These are phyloP conservation scores for Pyrenochaeta sp. DNA, from an alignment of 2,329 filamentous ascomycete genomes.

Conservation along the genomic window DNA sequence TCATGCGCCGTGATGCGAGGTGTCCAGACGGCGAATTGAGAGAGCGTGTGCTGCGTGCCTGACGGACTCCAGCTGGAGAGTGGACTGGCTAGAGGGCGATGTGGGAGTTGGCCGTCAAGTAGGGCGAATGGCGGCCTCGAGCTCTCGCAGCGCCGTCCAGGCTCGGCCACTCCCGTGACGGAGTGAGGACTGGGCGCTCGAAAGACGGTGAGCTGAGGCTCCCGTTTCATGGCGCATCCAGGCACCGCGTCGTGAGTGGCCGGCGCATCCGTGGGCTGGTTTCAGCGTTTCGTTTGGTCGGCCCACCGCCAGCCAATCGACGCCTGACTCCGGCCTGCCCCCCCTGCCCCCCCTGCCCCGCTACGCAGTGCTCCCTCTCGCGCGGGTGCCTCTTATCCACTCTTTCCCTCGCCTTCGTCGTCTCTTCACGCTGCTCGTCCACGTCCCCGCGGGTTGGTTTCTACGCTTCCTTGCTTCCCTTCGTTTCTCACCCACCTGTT, in stretches of 20 bases:
- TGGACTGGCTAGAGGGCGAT: too few relatives aligned
- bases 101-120: not conserved
- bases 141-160: not conserved
- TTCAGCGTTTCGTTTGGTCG: conserved; percentile 26
- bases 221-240: conserved; percentile 37
- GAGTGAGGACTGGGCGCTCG: conserved; percentile 19
- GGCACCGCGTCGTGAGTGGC: conserved; percentile 32
- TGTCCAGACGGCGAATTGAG: too few relatives aligned
- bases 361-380: conserved; percentile 5
- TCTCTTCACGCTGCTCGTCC: conserved; percentile 28
- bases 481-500: conserved; percentile 39
- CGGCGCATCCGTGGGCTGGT: conserved; percentile 17
- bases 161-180: conserved; percentile 10
- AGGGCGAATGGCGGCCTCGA: not conserved
- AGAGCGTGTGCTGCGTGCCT: too few relatives aligned
- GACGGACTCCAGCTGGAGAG: too few relatives aligned
- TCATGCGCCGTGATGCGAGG: too few relatives aligned
- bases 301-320: conserved; percentile 25
- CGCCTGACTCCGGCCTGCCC: conserved; percentile 3
- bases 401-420: conserved; percentile 26
- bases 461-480: conserved; percentile 25
- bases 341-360: conserved; percentile 9
- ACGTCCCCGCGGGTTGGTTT: conserved; percentile 17
- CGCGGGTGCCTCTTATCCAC: conserved; percentile 33
- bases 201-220: conserved; percentile 29